Conservation (phyloP, 2,329 filamentous ascomycete species). For the Phoma sp. region DNA sequence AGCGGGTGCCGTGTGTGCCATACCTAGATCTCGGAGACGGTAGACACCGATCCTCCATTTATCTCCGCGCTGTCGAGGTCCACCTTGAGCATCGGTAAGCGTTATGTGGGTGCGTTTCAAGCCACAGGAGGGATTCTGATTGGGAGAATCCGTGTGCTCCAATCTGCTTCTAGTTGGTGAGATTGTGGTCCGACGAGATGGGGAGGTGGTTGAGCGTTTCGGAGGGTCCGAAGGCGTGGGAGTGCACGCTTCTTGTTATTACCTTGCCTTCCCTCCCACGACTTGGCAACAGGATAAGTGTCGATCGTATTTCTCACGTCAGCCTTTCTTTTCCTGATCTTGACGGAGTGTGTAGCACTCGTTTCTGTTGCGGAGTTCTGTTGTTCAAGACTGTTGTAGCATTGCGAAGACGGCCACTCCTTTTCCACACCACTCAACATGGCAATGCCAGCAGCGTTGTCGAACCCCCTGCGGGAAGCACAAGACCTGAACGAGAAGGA, state of each 20-base stretch:
- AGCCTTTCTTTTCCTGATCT: no score
- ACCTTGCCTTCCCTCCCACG: no score
- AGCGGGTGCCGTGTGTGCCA: neutral
- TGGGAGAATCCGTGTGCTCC: neutral
- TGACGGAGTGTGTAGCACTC: no score
- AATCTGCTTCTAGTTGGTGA: no score
- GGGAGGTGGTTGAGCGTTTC: neutral
- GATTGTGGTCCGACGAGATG: no score
- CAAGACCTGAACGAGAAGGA: constrained; percentile 29
- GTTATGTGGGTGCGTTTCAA: neutral
- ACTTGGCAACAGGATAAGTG: no score
- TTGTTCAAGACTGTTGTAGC: no score
- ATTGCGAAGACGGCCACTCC: neutral
- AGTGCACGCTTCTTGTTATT: no score
- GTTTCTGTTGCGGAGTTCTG: no score
- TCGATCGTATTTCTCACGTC: no score
- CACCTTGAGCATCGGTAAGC: neutral
- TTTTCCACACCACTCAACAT: constrained; percentile 16
- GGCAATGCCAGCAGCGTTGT: constrained; percentile 28
- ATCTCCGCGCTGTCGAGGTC: constrained; percentile 1
- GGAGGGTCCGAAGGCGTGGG: constrained; percentile 3
- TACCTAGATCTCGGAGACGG: neutral
- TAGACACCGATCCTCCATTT: constrained; percentile 9
- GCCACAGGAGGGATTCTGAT: neutral
- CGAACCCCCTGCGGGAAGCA: constrained; percentile 26